Evolutionary conservation across 2,329 filamentous ascomycete species (phyloP).

Genomic region (Pseudogymnoascus sp.): DNA sequence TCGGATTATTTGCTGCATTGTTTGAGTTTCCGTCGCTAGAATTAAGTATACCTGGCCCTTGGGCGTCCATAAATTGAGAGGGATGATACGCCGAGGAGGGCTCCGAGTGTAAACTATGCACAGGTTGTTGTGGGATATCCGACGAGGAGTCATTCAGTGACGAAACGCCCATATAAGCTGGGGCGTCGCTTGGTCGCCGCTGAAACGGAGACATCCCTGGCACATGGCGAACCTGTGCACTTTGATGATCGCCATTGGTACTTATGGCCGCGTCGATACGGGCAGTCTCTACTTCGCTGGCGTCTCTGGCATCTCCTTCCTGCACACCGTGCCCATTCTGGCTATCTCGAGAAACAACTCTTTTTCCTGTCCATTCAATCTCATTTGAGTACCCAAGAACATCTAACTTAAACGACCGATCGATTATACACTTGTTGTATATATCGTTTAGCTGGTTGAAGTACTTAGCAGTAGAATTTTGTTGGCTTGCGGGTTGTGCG

Average conservation of each 20-base stretch:
- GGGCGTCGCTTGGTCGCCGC: background rate
- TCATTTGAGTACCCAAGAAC: constrained; percentile 18
- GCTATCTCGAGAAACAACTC: background rate
- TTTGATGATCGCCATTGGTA: background rate
- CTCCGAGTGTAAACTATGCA: background rate
- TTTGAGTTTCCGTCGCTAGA: background rate
- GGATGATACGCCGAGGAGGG: background rate
- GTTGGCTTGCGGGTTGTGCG: constrained; percentile 11
- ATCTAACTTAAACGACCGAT: constrained; percentile 12
- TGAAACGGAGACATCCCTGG: background rate
- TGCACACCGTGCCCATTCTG: background rate
- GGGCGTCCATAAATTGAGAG: background rate
- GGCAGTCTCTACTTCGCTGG: background rate
- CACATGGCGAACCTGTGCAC: background rate
- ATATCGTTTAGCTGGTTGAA: constrained; percentile 17
- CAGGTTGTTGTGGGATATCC: background rate
- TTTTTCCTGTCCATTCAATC: background rate
- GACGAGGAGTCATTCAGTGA: background rate
- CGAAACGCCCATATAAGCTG: background rate
- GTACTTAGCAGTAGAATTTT: constrained; percentile 20
- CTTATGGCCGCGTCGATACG: background rate
- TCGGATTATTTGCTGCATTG: constrained; percentile 11
- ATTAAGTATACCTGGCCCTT: background rate
- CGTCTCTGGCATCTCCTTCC: background rate
- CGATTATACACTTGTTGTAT: constrained; percentile 15